Percentiles rank a stretch among this genome's conserved stretches.
phyloP scores from a whole-genome alignment of 345 rosid species.

The Diplotaxis tenuifolia region DNA sequence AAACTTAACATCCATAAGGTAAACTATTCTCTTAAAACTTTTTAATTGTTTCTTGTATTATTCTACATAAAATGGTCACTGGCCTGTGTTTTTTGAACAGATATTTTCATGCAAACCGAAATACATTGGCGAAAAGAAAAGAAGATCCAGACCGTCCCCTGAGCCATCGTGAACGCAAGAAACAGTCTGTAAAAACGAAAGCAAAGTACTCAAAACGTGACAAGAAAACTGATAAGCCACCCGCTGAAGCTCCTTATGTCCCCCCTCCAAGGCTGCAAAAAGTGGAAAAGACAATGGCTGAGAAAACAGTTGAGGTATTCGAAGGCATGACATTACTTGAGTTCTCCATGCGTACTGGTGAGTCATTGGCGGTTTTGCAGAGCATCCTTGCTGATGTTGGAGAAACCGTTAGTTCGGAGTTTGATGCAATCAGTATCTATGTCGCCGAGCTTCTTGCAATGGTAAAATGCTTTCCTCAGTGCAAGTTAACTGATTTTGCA shows the following conservation, averaged over 20 bases:
- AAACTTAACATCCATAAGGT: slow-evolving; percentile 28
- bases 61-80: neutral
- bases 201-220: slow-evolving; percentile 65
- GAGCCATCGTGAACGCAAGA: slow-evolving; percentile 47
- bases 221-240: slow-evolving; percentile 42
- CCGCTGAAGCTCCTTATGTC: slow-evolving; percentile 78
- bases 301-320: slow-evolving; percentile 71
- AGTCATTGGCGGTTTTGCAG: slow-evolving; percentile 49
- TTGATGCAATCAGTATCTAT: slow-evolving; percentile 73
- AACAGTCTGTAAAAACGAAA: slow-evolving; percentile 35
- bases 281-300: slow-evolving; percentile 45
- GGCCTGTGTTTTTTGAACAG: slow-evolving; percentile 39
- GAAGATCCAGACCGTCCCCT: slow-evolving; percentile 50
- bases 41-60: neutral
- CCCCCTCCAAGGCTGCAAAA: slow-evolving; percentile 61
- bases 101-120: slow-evolving; percentile 58
- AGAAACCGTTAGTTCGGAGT: slow-evolving; percentile 71
- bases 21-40: neutral
- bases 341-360: slow-evolving; percentile 73
- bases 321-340: slow-evolving; percentile 82
- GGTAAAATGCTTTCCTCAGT: slow-evolving; percentile 44
- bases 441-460: slow-evolving; percentile 79
- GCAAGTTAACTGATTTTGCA: neutral
- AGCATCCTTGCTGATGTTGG: slow-evolving; percentile 77
- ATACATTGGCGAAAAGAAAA: slow-evolving; percentile 47